Conservation (phyloP, 2,329 filamentous ascomycete species). For the Fusarium cicatricum region DNA sequence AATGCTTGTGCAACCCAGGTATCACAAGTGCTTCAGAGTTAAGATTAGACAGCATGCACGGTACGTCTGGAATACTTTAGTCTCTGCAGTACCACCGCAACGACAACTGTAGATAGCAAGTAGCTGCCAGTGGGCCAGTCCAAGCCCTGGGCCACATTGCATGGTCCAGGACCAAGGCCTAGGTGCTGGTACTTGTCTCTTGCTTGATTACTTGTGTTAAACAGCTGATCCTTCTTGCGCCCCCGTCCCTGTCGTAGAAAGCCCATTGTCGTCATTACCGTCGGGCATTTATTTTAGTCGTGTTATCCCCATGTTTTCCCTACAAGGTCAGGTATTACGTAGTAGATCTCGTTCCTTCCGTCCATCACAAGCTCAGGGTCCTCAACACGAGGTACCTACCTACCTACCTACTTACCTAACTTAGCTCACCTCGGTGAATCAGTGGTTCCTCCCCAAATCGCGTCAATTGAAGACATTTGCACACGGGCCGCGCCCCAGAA, state of each 20-base stretch:
- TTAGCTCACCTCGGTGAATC: conserved; percentile 15
- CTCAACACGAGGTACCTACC: background rate
- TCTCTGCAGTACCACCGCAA: too few species aligned
- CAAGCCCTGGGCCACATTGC: conserved; percentile 2
- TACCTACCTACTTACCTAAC: background rate
- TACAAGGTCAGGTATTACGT: background rate
- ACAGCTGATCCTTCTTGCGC: conserved; percentile 9
- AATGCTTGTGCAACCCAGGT: conserved; percentile 8
- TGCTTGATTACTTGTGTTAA: too few species aligned
- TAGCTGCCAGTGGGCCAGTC: conserved; percentile 6
- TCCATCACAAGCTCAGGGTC: background rate
- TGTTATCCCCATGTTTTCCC: conserved; percentile 3
- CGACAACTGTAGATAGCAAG: background rate
- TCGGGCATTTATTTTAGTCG: conserved; percentile 20
- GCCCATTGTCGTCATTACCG: conserved; percentile 4
- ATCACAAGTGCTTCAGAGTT: conserved; percentile 10
- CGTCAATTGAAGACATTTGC: conserved; percentile 10
- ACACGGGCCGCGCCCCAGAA: conserved; percentile 25
- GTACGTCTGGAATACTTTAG: too few species aligned
- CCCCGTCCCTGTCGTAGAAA: background rate
- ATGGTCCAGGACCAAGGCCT: background rate
- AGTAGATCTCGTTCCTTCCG: background rate
- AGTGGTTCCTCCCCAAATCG: conserved; percentile 15
- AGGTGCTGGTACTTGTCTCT: background rate
- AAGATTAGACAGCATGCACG: too few species aligned